Evolutionary conservation across 2,329 filamentous ascomycete genomes (phyloP).

Genomic region (Cucurbitaria berberidis): DNA sequence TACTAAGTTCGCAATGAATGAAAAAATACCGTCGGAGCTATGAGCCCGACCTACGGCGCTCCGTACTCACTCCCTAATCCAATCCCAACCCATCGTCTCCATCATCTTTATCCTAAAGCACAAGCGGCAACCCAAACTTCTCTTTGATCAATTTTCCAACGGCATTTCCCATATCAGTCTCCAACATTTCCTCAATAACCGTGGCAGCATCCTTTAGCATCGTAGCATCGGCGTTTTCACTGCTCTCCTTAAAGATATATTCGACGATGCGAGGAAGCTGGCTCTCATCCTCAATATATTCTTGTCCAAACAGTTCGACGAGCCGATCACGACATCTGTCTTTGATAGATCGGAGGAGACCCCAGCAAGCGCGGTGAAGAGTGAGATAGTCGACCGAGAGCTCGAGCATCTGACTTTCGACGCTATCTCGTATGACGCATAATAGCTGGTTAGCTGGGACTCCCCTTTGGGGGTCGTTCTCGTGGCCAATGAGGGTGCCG

Average conservation of each 20-base stretch:
- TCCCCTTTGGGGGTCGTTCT: neutral
- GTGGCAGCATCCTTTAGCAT: slow-evolving; percentile 15
- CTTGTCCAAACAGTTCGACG: slow-evolving; percentile 38
- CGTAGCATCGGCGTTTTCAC: slow-evolving; percentile 9
- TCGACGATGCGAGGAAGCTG: slow-evolving; percentile 52
- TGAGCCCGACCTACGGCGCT: too few species aligned
- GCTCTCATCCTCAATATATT: slow-evolving; percentile 49
- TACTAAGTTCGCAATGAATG: too few species aligned
- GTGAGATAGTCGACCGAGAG: neutral
- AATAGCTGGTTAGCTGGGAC: neutral
- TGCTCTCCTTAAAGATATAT: slow-evolving; percentile 47
- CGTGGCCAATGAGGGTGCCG: neutral
- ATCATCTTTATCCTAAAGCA: neutral
- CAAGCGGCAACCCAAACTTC: neutral
- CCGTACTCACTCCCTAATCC: too few species aligned
- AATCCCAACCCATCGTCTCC: too few species aligned
- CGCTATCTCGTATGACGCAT: neutral
- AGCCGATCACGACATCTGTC: slow-evolving; percentile 42
- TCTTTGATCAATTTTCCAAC: neutral
- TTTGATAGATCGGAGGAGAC: slow-evolving; percentile 14
- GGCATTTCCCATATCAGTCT: neutral
- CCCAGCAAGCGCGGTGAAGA: neutral
- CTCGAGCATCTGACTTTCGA: neutral
- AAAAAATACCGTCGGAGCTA: too few species aligned
- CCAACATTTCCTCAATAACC: slow-evolving; percentile 13